Conservation (phyloP, 192 early-diverging fungal species). For the Coemansia sp. region DNA sequence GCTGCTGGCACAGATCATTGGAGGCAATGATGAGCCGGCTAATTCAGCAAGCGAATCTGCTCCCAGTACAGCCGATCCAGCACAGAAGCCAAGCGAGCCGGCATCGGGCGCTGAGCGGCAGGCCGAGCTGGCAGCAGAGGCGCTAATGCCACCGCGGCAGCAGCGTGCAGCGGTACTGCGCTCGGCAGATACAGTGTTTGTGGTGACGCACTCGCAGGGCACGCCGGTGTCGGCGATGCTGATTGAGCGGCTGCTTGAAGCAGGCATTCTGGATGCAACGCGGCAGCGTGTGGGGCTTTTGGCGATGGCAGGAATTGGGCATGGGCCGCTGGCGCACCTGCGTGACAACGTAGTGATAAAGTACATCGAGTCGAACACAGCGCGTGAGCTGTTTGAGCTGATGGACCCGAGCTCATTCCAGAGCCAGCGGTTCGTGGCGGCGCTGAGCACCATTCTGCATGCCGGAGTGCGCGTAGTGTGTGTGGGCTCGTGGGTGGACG, state of each 20-base stretch:
- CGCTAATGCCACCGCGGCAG: slow-evolving; percentile 35
- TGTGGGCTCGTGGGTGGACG: slow-evolving; percentile 90
- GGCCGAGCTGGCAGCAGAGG: slow-evolving; percentile 27
- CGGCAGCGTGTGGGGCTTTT: slow-evolving; percentile 76
- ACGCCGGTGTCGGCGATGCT: slow-evolving; percentile 84
- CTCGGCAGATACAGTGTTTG: slow-evolving; percentile 72
- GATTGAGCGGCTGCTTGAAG: slow-evolving; percentile 68
- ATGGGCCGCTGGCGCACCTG: slow-evolving; percentile 84
- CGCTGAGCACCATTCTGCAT: slow-evolving; percentile 66
- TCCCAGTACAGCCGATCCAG: background rate
- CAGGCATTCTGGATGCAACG: slow-evolving; percentile 61
- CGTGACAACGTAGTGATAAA: slow-evolving; percentile 82
- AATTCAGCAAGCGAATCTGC: background rate
- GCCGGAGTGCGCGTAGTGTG: slow-evolving; percentile 72
- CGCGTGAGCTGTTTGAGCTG: slow-evolving; percentile 92
- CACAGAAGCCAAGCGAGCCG: slow-evolving; percentile 3
- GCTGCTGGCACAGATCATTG: slow-evolving; percentile 69
- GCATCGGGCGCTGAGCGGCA: slow-evolving; percentile 10
- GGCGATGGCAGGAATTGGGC: slow-evolving; percentile 91
- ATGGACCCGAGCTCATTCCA: slow-evolving; percentile 75
- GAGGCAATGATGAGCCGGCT: background rate
- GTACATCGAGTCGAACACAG: slow-evolving; percentile 87
- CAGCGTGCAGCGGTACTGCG: slow-evolving; percentile 28
- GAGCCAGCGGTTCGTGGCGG: slow-evolving; percentile 67
- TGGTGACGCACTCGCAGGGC: slow-evolving; percentile 93